Conservation (phyloP, 805 yeast genomes). For the Pichia scutulata region DNA sequence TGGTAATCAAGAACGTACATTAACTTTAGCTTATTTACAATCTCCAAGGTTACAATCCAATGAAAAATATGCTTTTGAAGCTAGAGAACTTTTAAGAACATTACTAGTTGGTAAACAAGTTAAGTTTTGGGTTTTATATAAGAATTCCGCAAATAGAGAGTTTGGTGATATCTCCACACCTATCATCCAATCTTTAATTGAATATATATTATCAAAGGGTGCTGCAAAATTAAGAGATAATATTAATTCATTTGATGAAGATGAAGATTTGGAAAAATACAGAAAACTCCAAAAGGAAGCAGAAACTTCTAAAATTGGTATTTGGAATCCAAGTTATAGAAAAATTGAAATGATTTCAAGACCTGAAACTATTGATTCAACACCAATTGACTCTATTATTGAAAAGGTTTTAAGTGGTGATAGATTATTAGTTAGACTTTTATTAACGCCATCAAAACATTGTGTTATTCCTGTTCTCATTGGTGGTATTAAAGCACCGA, state of each 20-base stretch:
- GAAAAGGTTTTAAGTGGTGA: constrained; percentile 78
- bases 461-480: constrained; percentile 51
- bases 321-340: constrained; percentile 39
- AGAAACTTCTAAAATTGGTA: constrained; percentile 39
- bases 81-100: constrained; percentile 55
- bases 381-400: constrained; percentile 51
- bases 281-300: constrained; percentile 44
- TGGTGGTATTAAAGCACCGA: constrained; percentile 70
- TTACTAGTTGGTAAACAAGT: constrained; percentile 59
- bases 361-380: constrained; percentile 26
- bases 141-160: constrained; percentile 48
- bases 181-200: constrained; percentile 50
- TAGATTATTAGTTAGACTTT: constrained; percentile 51
- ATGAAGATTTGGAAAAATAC: constrained; percentile 36
- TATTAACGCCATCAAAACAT: constrained; percentile 40
- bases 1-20: constrained; percentile 49
- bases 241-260: constrained; percentile 24
- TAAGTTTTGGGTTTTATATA: constrained; percentile 50
- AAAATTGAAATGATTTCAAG: constrained; percentile 20
- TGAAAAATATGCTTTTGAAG: constrained; percentile 45
- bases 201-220: constrained; percentile 50
- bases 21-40: constrained; percentile 58
- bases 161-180: constrained; percentile 69
- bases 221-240: constrained; percentile 55
- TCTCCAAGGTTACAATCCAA: constrained; percentile 43